A percentile compares a stretch with the other conserved stretches of the same genome.
phyloP scores from a whole-genome alignment of 352 stramenopile genomes.

The Thalassiosira hispida region DNA sequence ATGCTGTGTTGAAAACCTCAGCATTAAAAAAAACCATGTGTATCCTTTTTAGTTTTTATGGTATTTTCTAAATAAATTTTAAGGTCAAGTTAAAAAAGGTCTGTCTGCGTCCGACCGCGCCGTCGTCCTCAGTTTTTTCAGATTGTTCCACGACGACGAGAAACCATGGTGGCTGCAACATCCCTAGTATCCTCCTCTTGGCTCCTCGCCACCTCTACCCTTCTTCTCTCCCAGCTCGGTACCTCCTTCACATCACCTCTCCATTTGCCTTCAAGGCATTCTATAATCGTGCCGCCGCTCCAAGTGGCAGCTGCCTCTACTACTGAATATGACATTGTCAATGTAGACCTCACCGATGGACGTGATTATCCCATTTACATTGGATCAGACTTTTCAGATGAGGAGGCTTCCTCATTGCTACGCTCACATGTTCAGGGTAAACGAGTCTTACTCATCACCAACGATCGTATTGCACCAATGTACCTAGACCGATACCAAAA shows the following conservation, averaged over 20 bases:
- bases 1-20: too few species aligned
- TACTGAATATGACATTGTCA: conserved; percentile 70
- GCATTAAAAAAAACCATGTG: too few species aligned
- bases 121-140: too few species aligned
- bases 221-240: not conserved
- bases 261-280: not conserved
- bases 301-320: not conserved
- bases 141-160: too few species aligned
- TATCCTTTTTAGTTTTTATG: too few species aligned
- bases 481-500: conserved; percentile 78
- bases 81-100: too few species aligned
- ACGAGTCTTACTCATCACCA: conserved; percentile 78
- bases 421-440: conserved; percentile 69
- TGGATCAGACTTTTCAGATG: conserved; percentile 68
- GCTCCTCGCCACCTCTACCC: conserved; percentile 1
- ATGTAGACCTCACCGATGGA: conserved; percentile 76
- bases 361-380: conserved; percentile 86
- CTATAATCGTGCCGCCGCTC: not conserved
- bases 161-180: conserved; percentile 9
- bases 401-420: conserved; percentile 63
- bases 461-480: conserved; percentile 77
- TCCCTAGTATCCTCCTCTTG: not conserved
- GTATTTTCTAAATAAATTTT: too few species aligned
- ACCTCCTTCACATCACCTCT: conserved; percentile 13
- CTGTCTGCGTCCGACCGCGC: too few species aligned